Conservation (phyloP, 192 early-diverging fungal genomes). For the Ambispora gerdemannii region DNA sequence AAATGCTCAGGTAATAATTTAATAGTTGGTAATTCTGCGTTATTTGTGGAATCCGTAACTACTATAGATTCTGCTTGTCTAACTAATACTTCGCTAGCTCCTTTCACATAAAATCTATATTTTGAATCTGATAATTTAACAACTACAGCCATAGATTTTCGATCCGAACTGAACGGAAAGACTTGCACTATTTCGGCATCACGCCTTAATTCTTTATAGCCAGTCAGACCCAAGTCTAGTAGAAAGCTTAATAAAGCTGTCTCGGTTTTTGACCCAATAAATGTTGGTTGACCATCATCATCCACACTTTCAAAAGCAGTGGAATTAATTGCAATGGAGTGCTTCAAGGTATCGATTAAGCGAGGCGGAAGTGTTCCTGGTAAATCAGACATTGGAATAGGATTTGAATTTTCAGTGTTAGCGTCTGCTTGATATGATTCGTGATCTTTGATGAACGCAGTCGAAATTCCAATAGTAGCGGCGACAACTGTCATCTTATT, state of each 20-base stretch:
- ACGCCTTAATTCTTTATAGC: conserved; percentile 63
- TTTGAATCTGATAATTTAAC: conserved; percentile 38
- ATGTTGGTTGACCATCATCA: conserved; percentile 48
- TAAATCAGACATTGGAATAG: conserved; percentile 47
- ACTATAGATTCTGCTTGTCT: conserved; percentile 59
- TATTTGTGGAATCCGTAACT: conserved; percentile 32
- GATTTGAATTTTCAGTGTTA: conserved; percentile 12
- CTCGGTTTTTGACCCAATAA: conserved; percentile 95
- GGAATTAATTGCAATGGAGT: conserved; percentile 79
- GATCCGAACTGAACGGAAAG: conserved; percentile 87
- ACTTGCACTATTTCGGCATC: conserved; percentile 63
- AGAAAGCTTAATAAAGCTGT: conserved; percentile 85
- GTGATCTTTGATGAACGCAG: conserved; percentile 38
- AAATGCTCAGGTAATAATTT: conserved; percentile 36
- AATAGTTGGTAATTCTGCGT: conserved; percentile 5
- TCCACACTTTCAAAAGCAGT: conserved; percentile 63
- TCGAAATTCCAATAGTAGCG: conserved; percentile 65
- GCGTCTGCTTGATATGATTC: conserved; percentile 32
- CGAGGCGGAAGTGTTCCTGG: conserved; percentile 38
- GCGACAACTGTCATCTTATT: conserved; percentile 98
- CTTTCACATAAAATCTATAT: conserved; percentile 87
- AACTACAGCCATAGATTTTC: conserved; percentile 91
- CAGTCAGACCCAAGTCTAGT: conserved; percentile 56
- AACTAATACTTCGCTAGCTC: conserved; percentile 87
- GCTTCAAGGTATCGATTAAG: conserved; percentile 54